Percentiles rank a stretch among this genome's conserved stretches.
Evolutionary conservation across 768 basidiomycete genomes (phyloP).

Genomic region (Amanita rubescens): DNA sequence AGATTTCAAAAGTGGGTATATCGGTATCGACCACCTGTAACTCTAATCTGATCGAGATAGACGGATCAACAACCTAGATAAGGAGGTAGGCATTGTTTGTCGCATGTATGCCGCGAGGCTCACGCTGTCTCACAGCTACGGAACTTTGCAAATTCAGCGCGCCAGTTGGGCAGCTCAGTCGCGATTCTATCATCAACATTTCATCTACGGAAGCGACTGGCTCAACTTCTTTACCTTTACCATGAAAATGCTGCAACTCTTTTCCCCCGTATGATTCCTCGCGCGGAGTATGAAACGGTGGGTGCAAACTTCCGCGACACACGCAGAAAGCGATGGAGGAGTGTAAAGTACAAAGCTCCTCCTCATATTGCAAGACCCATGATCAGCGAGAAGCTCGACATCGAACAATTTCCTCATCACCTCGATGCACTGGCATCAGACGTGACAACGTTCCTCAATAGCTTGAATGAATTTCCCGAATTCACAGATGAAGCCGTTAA

Average conservation of each 20-base stretch:
- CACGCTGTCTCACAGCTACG: conserved; percentile 40
- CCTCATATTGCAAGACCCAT: conserved; percentile 47
- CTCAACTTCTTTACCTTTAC: conserved; percentile 63
- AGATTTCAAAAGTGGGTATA: conserved; percentile 49
- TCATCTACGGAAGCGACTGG: conserved; percentile 61
- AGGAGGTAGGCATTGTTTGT: conserved; percentile 35
- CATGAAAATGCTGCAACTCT: conserved; percentile 70
- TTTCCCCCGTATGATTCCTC: conserved; percentile 59
- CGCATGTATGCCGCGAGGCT: conserved; percentile 1
- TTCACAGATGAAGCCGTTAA: conserved; percentile 69
- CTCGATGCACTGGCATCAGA: conserved; percentile 56
- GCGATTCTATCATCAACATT: conserved; percentile 70
- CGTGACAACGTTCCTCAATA: conserved; percentile 59
- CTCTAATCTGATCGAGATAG: conserved; percentile 22
- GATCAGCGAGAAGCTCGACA: conserved; percentile 50
- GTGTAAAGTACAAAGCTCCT: conserved; percentile 29
- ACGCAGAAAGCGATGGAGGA: conserved; percentile 24
- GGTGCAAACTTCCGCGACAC: conserved; percentile 23
- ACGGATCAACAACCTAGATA: conserved; percentile 54
- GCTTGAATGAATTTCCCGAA: conserved; percentile 74
- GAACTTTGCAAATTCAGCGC: conserved; percentile 69
- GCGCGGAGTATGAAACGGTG: conserved; percentile 31
- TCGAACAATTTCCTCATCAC: conserved; percentile 61
- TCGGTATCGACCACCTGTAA: conserved; percentile 1
- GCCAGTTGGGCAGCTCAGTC: conserved; percentile 71